Evolutionary conservation across 768 basidiomycete species (phyloP).

Genomic region (Pleurotus eryngii): DNA sequence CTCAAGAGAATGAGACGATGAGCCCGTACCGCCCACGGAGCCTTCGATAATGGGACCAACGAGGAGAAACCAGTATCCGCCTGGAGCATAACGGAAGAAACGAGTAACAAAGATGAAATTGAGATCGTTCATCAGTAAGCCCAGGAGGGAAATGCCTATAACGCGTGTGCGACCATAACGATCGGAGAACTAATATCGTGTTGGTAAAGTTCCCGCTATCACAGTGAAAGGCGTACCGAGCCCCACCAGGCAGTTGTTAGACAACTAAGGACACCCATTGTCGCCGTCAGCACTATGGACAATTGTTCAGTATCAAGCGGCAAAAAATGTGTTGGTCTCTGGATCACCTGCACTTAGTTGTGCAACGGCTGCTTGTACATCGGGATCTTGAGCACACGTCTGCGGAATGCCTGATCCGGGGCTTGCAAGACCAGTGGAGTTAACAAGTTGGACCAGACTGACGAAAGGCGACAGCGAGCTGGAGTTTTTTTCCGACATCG

Average conservation of each 20-base stretch:
- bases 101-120: slow-evolving; percentile 64
- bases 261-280: slow-evolving; percentile 71
- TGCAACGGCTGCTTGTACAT: slow-evolving; percentile 70
- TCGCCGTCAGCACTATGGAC: slow-evolving; percentile 52
- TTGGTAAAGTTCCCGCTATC: slow-evolving; percentile 7
- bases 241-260: slow-evolving; percentile 88
- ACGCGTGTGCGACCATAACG: slow-evolving; percentile 66
- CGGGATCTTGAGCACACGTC: slow-evolving; percentile 64
- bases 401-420: slow-evolving; percentile 2
- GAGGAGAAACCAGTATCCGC: slow-evolving; percentile 79
- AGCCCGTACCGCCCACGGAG: slow-evolving; percentile 57
- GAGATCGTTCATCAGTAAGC: slow-evolving; percentile 59
- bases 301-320: background rate
- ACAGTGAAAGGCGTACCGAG: slow-evolving; percentile 43
- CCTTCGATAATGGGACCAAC: slow-evolving; percentile 68
- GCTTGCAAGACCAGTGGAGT: background rate
- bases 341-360: slow-evolving; percentile 57
- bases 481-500: background rate
- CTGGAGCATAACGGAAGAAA: slow-evolving; percentile 61
- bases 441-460: background rate
- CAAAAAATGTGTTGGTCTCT: background rate
- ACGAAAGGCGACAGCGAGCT: background rate
- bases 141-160: slow-evolving; percentile 58
- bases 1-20: background rate
- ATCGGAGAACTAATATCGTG: slow-evolving; percentile 61